Percentiles rank a stretch among this genome's conserved stretches.
phyloP scores from a whole-genome alignment of 106 monocot species.

The Dendrobium nobile region DNA sequence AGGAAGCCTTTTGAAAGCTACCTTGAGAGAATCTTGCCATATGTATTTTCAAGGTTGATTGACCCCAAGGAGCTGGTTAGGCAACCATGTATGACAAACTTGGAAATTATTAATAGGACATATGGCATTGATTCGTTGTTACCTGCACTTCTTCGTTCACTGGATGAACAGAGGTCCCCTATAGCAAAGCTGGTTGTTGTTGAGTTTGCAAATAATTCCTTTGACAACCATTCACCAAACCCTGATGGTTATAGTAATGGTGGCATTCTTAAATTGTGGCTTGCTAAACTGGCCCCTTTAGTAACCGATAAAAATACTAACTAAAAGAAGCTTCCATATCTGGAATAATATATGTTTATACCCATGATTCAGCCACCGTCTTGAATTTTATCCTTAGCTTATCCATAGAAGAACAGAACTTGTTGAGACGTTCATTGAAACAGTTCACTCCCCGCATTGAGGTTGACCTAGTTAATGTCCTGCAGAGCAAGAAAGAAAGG shows the following conservation, averaged over 20 bases:
- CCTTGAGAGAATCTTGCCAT: conserved; percentile 79
- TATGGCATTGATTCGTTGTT: conserved; percentile 82
- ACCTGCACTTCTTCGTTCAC: conserved; percentile 84
- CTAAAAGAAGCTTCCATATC: conserved; percentile 89
- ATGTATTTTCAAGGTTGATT: conserved; percentile 96
- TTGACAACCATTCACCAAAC: conserved; percentile 68
- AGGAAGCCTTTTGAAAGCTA: conserved; percentile 42
- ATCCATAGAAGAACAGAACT: conserved; percentile 84
- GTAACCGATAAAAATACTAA: conserved; percentile 90
- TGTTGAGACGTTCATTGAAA: conserved; percentile 81
- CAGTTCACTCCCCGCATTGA: conserved; percentile 97
- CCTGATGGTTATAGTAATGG: conserved; percentile 65
- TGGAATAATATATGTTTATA: conserved; percentile 87
- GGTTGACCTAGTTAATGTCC: conserved; percentile 88
- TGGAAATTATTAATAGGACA: conserved; percentile 75
- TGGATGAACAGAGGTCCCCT: conserved; percentile 98
- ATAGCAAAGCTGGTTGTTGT: conserved; percentile 97
- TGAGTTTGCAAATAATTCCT: conserved; percentile 94
- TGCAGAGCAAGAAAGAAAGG: conserved; percentile 93
- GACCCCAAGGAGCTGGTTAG: conserved; percentile 96
- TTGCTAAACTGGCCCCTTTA: conserved; percentile 80
- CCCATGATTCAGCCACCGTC: conserved; percentile 69
- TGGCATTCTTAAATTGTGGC: conserved; percentile 97
- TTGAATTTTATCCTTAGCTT: conserved; percentile 86
- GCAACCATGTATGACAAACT: conserved; percentile 58